Conservation (phyloP, 164 flowering plant genomes). For the Litsea cubeba region DNA sequence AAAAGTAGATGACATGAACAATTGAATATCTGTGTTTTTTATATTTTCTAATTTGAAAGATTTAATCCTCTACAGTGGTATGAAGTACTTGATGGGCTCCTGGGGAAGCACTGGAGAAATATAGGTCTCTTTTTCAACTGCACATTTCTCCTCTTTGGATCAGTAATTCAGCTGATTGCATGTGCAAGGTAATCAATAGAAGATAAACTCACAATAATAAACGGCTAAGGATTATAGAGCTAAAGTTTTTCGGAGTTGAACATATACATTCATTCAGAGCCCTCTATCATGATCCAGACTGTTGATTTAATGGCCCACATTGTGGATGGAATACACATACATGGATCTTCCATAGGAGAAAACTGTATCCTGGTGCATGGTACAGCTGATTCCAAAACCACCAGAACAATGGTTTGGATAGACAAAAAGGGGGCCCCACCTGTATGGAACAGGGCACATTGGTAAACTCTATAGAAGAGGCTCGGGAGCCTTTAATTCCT, state of each 20-base stretch:
- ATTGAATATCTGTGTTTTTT: not conserved
- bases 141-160: slow-evolving; percentile 78
- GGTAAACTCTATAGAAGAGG: too few relatives aligned
- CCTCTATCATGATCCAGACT: not conserved
- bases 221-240: not conserved
- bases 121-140: slow-evolving; percentile 72
- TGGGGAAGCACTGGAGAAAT: slow-evolving; percentile 77
- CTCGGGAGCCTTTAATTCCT: too few relatives aligned
- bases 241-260: not conserved
- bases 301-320: not conserved
- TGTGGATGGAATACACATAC: not conserved
- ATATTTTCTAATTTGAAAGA: too few relatives aligned
- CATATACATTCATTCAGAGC: not conserved
- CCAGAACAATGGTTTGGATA: not conserved
- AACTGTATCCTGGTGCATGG: not conserved
- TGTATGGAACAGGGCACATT: not conserved
- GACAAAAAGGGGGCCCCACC: not conserved
- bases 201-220: not conserved
- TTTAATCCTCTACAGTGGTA: slow-evolving; percentile 54
- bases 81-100: slow-evolving; percentile 80
- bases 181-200: slow-evolving; percentile 67
- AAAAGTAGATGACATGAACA: not conserved
- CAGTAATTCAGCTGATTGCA: slow-evolving; percentile 82
- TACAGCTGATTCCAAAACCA: not conserved
- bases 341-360: too few relatives aligned